phyloP scores from a whole-genome alignment of 805 yeast genomes.

The Torulaspora microellipsoides region DNA sequence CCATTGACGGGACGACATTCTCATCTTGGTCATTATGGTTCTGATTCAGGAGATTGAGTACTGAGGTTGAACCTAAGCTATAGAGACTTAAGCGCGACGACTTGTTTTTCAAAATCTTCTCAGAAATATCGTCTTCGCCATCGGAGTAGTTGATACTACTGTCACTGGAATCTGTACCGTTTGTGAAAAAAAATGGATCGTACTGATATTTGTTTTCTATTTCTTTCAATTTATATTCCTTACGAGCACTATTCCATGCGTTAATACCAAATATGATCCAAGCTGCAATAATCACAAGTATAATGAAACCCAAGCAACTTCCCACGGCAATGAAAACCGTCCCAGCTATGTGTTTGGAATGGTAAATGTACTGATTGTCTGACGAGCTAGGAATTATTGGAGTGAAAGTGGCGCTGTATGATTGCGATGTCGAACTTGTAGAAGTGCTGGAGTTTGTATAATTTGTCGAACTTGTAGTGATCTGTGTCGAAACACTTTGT shows the following conservation, averaged over 20 bases:
- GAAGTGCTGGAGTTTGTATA: conserved; percentile 1
- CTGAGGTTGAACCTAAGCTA: conserved; percentile 32
- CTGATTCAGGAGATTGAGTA: conserved; percentile 26
- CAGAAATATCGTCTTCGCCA: conserved; percentile 22
- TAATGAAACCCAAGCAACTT: conserved; percentile 53
- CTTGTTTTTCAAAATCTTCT: conserved; percentile 21
- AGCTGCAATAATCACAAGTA: conserved; percentile 26
- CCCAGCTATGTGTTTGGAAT: conserved; percentile 52
- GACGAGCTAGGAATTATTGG: conserved; percentile 23
- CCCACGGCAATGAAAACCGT: conserved; percentile 80
- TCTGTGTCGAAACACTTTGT: no score
- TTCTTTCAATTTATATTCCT: conserved; percentile 24
- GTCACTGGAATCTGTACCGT: conserved; percentile 17
- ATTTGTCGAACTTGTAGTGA: background rate
- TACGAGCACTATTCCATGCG: conserved; percentile 28
- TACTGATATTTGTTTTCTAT: conserved; percentile 17
- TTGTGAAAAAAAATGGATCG: conserved; percentile 18
- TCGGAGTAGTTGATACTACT: conserved; percentile 20
- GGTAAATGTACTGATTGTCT: conserved; percentile 53
- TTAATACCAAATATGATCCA: conserved; percentile 25
- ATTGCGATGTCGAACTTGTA: conserved; percentile 7
- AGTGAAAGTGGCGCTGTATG: conserved; percentile 17
- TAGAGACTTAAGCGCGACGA: conserved; percentile 28
- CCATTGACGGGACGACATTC: background rate
- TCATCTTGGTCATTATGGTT: conserved; percentile 3